Evolutionary conservation across 306 rosid species (phyloP), one percentile per base, ranked within the genome.

Genomic region (Cicer judaicum): DNA sequence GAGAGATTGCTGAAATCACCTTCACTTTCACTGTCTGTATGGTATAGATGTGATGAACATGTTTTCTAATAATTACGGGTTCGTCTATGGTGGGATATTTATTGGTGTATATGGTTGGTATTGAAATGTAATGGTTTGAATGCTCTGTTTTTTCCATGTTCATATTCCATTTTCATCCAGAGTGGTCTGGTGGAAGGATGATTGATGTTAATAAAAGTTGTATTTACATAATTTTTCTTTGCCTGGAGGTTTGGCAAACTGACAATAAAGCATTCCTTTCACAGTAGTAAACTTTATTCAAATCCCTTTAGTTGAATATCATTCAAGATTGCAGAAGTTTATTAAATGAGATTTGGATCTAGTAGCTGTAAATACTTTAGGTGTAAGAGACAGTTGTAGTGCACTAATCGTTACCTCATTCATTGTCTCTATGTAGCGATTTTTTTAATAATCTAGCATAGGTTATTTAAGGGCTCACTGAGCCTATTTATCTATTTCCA

Each of bases 351-450:
- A 41, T 34, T 34, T 2, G 36, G 12, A 36, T 7, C 44, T 19
- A 6, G 42, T 64, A 13, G 42, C 11, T 19, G 59, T 7, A 64
- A 38, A n/a, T 48, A 13, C 13, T 8, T 5, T 21, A 12, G 72
- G 52, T 76, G 49, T 64, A 43, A 41, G 36, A 66, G n/a, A 21
- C 12, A 47, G 44, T 68, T 68, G 7, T 47, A 48, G 18, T 48
- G 61, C 62, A 77, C 13, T 34, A 50, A 57, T 24, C 16, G 6
- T 57, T 9, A 12, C 74, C 67, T 15, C 68, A 29, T 76, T 66
- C 18, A 5, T 64, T 24, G 44, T 40, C 12, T 52, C 54, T 10
- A 42, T 64, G n/a, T 55, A 14, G 55, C 13, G 0, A 50, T 13
- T 39, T 11, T n/a, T 39, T 2, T 44, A 44, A 55, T 15, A 42